Percentiles rank a stretch among this genome's conserved stretches.
phyloP scores from a whole-genome alignment of 1,284 basidiomycete species.

The Thelephora terrestris region DNA sequence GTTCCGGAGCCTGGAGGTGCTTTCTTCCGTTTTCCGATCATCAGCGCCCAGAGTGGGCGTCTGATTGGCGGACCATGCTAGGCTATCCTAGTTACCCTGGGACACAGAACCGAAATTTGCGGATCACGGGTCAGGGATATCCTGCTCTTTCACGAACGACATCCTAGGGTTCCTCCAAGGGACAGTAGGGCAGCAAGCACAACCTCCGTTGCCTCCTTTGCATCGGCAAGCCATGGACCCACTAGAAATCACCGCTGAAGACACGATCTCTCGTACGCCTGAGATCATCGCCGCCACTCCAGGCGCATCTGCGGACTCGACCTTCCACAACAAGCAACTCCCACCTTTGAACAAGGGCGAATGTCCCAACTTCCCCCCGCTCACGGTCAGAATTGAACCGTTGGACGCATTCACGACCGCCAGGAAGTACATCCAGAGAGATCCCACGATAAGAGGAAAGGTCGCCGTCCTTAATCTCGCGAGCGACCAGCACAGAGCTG shows the following conservation, averaged over 20 bases:
- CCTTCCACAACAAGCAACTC: conserved; percentile 25
- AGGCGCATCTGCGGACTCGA: conserved; percentile 8
- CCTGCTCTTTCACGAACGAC: no score
- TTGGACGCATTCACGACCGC: conserved; percentile 30
- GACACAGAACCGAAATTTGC: no score
- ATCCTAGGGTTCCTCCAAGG: not conserved
- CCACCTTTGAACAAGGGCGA: conserved; percentile 18
- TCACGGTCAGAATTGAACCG: conserved; percentile 25
- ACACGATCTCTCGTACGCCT: conserved; percentile 6
- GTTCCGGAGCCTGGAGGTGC: no score
- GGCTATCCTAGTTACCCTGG: no score
- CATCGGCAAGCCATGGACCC: not conserved
- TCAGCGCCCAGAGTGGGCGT: no score
- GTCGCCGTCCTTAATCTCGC: conserved; percentile 33
- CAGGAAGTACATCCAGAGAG: conserved; percentile 20
- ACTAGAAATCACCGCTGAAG: conserved; percentile 2
- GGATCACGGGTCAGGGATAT: no score
- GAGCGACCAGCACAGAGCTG: conserved; percentile 28
- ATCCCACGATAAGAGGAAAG: conserved; percentile 20
- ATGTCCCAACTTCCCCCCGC: conserved; percentile 15
- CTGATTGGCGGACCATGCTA: no score
- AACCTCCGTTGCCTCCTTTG: not conserved
- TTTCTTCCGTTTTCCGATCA: no score
- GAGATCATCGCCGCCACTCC: conserved; percentile 5
- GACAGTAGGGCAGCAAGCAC: not conserved